Conservation (phyloP, 495 filamentous ascomycete species). For the Lophium mytilinum region DNA sequence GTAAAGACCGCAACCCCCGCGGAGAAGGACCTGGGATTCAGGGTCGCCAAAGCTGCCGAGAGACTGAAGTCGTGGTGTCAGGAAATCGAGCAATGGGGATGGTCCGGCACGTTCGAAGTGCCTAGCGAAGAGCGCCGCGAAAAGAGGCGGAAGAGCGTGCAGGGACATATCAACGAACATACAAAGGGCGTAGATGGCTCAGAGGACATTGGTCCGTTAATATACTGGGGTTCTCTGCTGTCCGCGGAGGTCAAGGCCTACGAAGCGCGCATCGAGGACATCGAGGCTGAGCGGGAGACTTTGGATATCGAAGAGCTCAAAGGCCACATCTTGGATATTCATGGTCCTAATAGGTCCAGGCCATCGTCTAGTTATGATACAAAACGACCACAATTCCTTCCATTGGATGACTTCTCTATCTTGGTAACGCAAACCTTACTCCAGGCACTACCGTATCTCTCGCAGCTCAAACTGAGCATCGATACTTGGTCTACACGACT, state of each 20-base stretch:
- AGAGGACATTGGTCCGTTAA: constrained; percentile 12
- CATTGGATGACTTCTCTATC: constrained; percentile 78
- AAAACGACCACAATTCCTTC: constrained; percentile 42
- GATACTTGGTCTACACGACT: constrained; percentile 71
- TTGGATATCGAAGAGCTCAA: constrained; percentile 88
- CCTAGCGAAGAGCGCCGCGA: constrained; percentile 24
- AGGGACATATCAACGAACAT: constrained; percentile 16
- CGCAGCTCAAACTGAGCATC: constrained; percentile 58
- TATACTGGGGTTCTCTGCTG: constrained; percentile 64
- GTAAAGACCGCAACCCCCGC: constrained; percentile 28
- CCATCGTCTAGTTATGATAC: constrained; percentile 47
- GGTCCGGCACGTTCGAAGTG: constrained; percentile 48
- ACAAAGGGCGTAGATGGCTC: neutral
- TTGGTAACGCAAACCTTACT: constrained; percentile 82
- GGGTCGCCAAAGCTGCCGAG: constrained; percentile 65
- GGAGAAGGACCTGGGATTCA: constrained; percentile 47
- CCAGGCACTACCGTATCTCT: constrained; percentile 76
- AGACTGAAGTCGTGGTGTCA: constrained; percentile 68
- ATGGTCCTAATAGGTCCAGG: constrained; percentile 52
- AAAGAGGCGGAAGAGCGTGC: constrained; percentile 31
- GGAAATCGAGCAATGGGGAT: constrained; percentile 68
- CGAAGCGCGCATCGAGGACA: constrained; percentile 68
- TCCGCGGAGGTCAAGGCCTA: constrained; percentile 53
- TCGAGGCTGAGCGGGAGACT: constrained; percentile 65
- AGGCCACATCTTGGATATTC: constrained; percentile 72